Percentiles rank a stretch among this genome's conserved stretches.
phyloP scores from a whole-genome alignment of 495 filamentous ascomycete genomes.

The Penicillium samsonianum region DNA sequence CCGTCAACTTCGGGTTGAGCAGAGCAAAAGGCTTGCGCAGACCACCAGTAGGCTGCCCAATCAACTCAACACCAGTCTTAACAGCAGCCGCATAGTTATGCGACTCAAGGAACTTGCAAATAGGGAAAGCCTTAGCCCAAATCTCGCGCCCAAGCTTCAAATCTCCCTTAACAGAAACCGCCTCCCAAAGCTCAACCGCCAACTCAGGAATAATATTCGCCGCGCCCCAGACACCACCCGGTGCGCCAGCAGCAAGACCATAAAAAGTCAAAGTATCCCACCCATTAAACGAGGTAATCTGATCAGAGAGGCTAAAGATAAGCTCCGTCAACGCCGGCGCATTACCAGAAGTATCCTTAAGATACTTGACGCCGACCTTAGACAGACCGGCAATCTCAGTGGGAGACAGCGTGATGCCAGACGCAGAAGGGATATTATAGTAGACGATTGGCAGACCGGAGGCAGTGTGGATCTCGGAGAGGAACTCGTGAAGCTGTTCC shows the following conservation, averaged over 20 bases:
- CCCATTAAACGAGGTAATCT: conserved; percentile 38
- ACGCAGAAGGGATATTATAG: conserved; percentile 40
- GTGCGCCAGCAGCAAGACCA: conserved; percentile 34
- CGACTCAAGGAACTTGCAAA: conserved; percentile 41
- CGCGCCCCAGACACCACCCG: conserved; percentile 38
- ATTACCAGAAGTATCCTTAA: conserved; percentile 44
- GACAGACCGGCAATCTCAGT: conserved; percentile 31
- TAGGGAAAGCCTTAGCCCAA: conserved; percentile 37
- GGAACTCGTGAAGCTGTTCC: conserved; percentile 33
- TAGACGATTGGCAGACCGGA: conserved; percentile 36
- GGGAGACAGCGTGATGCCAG: conserved; percentile 29
- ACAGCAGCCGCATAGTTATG: conserved; percentile 37
- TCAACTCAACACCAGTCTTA: conserved; percentile 40
- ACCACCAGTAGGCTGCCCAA: conserved; percentile 34
- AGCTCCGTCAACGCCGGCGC: conserved; percentile 39
- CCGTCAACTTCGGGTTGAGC: conserved; percentile 25
- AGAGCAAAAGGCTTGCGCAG: conserved; percentile 38
- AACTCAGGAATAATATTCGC: conserved; percentile 42
- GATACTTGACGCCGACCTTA: conserved; percentile 35
- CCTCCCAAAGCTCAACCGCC: conserved; percentile 37
- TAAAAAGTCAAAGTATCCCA: conserved; percentile 45
- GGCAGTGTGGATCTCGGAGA: conserved; percentile 30
- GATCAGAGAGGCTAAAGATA: conserved; percentile 31
- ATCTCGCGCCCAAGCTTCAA: conserved; percentile 33
- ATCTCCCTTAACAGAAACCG: conserved; percentile 33